Base-by-base conservation (phyloP, 768 basidiomycete genomes). In the Leucosporidium yakuticum region DNA sequence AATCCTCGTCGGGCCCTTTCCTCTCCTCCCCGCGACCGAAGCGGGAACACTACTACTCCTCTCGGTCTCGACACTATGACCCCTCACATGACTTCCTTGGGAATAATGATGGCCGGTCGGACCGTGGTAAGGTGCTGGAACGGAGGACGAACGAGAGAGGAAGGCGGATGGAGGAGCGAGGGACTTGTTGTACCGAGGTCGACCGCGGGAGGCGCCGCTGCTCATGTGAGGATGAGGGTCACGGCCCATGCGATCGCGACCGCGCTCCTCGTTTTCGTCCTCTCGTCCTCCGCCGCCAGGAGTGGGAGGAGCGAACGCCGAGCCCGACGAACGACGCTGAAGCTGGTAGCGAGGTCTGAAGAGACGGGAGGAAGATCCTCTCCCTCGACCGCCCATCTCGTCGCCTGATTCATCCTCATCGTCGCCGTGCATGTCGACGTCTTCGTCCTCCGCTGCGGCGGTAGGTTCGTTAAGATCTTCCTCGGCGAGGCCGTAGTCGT, bases 201-300 rank as follows among this genome's bases (percentile, higher is more conserved):
- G 54, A 51, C 12, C n/a, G 36, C 27, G 67, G 62, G 23, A 50
- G 50, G 56, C 62, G 34, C 50, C 58, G 49, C 65, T 47, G n/a
- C n/a, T n/a, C n/a, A n/a, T n/a, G 4, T 36, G 57, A 17, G 53
- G 7, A 0, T 58, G 57, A 17, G 55, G 56, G 15, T 59, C 34
- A 49, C 69, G 53, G 1, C 57, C 50, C 31, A 21, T 61, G 2
- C 69, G 51, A 31, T 67, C 69, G 1, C 69, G 63, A 17, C 69
- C 69, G 14, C 65, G 59, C 54, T 51, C 60, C 27, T 70, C 65
- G 53, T 60, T 62, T 5, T 64, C 65, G 34, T 44, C 39, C 34
- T 61, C n/a, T 8, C 34, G 50, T 31, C 50, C 58, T 6, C 21
- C 20, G 12, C 27, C 53, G 1, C 23, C 17, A 15, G 14, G 25